phyloP scores from a whole-genome alignment of 345 rosid species.

The Physaria fendleri region DNA sequence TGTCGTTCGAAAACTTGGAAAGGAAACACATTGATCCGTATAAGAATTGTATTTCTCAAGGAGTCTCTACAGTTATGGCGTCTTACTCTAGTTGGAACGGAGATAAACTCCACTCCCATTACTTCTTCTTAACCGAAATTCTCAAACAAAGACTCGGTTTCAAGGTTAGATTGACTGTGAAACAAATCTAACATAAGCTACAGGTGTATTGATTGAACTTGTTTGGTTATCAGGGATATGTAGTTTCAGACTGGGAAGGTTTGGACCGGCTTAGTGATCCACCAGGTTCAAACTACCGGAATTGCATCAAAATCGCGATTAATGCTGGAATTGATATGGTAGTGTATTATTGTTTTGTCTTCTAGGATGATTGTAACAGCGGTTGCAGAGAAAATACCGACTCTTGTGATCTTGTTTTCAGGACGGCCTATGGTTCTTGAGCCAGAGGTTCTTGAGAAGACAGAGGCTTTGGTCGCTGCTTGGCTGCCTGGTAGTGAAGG shows the following conservation, averaged over 20 bases:
- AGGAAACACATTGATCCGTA: neutral
- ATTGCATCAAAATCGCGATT: neutral
- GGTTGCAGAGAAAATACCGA: slow-evolving; percentile 52
- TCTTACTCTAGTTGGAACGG: slow-evolving; percentile 2
- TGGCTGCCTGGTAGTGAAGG: slow-evolving; percentile 18
- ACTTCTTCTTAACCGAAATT: neutral
- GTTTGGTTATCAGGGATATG: neutral
- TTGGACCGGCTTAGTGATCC: slow-evolving; percentile 31
- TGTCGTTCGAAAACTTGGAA: neutral
- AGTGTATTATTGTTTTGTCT: neutral
- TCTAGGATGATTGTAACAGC: slow-evolving; percentile 23
- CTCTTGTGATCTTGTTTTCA: slow-evolving; percentile 48
- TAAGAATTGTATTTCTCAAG: neutral
- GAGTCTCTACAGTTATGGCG: neutral
- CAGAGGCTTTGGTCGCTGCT: slow-evolving; percentile 46
- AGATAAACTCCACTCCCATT: neutral
- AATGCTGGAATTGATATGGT: neutral
- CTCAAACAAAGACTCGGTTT: neutral
- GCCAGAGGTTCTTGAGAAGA: slow-evolving; percentile 42
- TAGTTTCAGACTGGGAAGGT: slow-evolving; percentile 2
- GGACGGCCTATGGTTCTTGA: slow-evolving; percentile 65
- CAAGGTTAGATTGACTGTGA: neutral
- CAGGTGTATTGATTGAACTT: neutral
- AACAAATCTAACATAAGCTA: neutral
- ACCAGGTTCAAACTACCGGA: neutral